Percentiles rank a stretch among this genome's conserved stretches.
Conservation (phyloP, 345 rosid genomes). For the Linum usitatissimum region DNA sequence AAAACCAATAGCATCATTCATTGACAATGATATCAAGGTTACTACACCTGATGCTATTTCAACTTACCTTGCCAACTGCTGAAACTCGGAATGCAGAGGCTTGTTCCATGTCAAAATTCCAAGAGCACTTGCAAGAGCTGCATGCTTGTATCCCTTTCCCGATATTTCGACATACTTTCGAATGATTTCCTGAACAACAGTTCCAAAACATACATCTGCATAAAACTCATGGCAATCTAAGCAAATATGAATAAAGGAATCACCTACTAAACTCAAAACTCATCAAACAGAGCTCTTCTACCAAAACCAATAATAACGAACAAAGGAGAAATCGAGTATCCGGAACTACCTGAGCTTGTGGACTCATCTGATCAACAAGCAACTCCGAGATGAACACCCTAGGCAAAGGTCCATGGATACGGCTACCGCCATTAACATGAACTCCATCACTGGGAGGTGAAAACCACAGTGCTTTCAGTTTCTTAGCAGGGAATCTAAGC, state of each 20-base stretch:
- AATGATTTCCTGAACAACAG: constrained; percentile 54
- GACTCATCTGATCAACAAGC: constrained; percentile 66
- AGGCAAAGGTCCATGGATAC: constrained; percentile 69
- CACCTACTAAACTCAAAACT: neutral
- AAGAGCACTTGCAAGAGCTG: constrained; percentile 71
- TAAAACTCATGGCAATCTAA: too few species aligned
- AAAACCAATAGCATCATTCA: neutral
- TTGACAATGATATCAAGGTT: neutral
- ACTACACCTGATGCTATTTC: neutral
- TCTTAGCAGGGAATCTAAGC: constrained; percentile 83
- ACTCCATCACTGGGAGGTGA: constrained; percentile 51
- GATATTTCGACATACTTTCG: constrained; percentile 46
- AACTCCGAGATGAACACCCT: constrained; percentile 89
- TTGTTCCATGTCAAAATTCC: constrained; percentile 76
- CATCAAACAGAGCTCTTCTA: neutral
- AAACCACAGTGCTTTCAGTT: constrained; percentile 87
- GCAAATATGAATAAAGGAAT: too few species aligned
- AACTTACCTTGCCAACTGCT: constrained; percentile 62
- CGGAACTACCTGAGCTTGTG: constrained; percentile 54
- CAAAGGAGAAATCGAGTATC: neutral
- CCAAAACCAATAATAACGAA: too few species aligned
- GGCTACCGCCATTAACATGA: constrained; percentile 30
- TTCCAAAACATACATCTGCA: neutral
- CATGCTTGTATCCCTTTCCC: constrained; percentile 48
- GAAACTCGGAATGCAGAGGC: constrained; percentile 64